Conservation (phyloP, 108 stramenopile genomes). For the Parietichytrium sp. region DNA sequence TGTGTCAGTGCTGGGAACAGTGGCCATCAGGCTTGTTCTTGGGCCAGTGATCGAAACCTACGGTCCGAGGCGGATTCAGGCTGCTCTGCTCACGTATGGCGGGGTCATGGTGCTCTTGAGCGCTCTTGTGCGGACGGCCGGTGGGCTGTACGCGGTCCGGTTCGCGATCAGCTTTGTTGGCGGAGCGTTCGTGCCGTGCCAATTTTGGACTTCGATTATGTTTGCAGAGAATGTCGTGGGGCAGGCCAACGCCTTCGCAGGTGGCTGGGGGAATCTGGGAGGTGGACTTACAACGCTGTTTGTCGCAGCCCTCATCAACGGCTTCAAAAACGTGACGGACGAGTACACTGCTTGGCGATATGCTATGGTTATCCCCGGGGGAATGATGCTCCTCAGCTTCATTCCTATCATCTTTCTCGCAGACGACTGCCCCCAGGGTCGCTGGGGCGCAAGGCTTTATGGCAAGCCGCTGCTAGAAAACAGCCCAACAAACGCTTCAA, state of each 20-base stretch:
- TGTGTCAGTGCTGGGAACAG: conserved; percentile 45
- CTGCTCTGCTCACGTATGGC: background rate
- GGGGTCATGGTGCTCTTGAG: background rate
- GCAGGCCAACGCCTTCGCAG: conserved; percentile 47
- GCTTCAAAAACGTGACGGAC: background rate
- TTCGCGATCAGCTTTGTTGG: conserved; percentile 55
- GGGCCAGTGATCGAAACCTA: conserved; percentile 54
- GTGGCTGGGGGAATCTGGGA: conserved; percentile 55
- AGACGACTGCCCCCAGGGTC: conserved; percentile 54
- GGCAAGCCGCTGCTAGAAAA: conserved; percentile 46
- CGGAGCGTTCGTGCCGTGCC: conserved; percentile 48
- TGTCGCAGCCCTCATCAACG: background rate
- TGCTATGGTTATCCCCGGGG: conserved; percentile 47
- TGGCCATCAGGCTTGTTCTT: conserved; percentile 43
- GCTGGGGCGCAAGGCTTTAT: conserved; percentile 47
- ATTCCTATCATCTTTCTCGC: conserved; percentile 46
- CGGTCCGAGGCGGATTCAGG: conserved; percentile 39
- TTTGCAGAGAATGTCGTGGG: conserved; percentile 48
- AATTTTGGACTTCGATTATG: conserved; percentile 51
- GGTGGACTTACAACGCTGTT: conserved; percentile 22
- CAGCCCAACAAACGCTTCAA: conserved; percentile 42
- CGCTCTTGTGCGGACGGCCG: conserved; percentile 45
- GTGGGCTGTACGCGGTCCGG: conserved; percentile 45
- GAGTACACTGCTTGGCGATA: conserved; percentile 61
- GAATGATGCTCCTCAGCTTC: conserved; percentile 42